These are phyloP conservation scores for Neurospora tetrasperma DNA, from an alignment of 495 filamentous ascomycete species.

Conservation along the genomic window DNA sequence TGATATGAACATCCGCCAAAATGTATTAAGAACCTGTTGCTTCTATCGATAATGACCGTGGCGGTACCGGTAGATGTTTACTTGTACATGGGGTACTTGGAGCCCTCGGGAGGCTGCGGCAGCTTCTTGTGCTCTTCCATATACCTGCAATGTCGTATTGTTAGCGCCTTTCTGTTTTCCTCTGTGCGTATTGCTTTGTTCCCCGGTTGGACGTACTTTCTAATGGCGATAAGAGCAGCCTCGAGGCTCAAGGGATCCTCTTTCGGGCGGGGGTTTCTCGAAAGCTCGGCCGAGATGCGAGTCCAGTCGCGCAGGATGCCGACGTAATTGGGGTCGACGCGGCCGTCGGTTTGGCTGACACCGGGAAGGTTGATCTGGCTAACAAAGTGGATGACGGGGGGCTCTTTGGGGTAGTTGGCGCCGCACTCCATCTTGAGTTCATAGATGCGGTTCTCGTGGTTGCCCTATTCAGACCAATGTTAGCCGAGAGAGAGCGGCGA, in stretches of 20 bases:
- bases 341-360: slow-evolving; percentile 68
- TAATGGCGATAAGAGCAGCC: slow-evolving; percentile 39
- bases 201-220: slow-evolving; percentile 11
- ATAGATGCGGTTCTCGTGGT: slow-evolving; percentile 97
- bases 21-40: not conserved
- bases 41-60: not conserved
- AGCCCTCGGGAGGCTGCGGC: slow-evolving; percentile 83
- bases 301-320: slow-evolving; percentile 82
- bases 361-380: slow-evolving; percentile 93
- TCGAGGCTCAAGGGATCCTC: slow-evolving; percentile 34
- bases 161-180: slow-evolving; percentile 9
- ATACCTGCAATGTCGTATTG: slow-evolving; percentile 44
- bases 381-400: slow-evolving; percentile 81
- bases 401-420: slow-evolving; percentile 74
- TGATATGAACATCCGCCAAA: not conserved
- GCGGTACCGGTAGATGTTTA: not conserved
- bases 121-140: slow-evolving; percentile 99
- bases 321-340: slow-evolving; percentile 75
- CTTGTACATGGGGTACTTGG: slow-evolving; percentile 47
- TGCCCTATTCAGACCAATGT: slow-evolving; percentile 49
- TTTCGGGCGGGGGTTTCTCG: slow-evolving; percentile 27
- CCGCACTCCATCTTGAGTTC: slow-evolving; percentile 96
- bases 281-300: slow-evolving; percentile 76
- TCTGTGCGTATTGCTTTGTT: not conserved
- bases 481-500: not conserved